Evolutionary conservation across 805 yeast genomes (phyloP).

Genomic region (Ogataea zsoltii): DNA sequence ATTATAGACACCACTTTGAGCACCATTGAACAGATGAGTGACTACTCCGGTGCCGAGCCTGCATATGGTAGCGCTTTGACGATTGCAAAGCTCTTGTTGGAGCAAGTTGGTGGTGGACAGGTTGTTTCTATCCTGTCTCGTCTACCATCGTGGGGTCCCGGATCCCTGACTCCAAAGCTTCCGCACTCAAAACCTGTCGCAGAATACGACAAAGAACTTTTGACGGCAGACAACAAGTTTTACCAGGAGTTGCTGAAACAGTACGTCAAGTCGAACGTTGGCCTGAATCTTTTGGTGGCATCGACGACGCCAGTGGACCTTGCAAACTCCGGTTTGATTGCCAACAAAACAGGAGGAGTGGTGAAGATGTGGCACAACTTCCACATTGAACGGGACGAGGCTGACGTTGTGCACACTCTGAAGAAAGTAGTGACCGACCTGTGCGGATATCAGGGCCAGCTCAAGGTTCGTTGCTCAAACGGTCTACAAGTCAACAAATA

Average conservation of each 20-base stretch:
- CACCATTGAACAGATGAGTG: slow-evolving; percentile 51
- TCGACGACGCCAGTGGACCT: slow-evolving; percentile 65
- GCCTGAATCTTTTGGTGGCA: slow-evolving; percentile 74
- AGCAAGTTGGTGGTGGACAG: slow-evolving; percentile 78
- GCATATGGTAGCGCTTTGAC: slow-evolving; percentile 79
- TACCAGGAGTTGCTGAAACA: slow-evolving; percentile 62
- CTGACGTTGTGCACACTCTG: slow-evolving; percentile 58
- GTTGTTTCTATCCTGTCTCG: slow-evolving; percentile 66
- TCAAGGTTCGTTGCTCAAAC: slow-evolving; percentile 83
- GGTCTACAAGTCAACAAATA: slow-evolving; percentile 82
- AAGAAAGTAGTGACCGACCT: slow-evolving; percentile 50
- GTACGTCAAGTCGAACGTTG: slow-evolving; percentile 58
- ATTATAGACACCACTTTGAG: slow-evolving; percentile 69
- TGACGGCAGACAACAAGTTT: slow-evolving; percentile 60
- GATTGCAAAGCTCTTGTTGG: slow-evolving; percentile 63
- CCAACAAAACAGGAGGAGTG: slow-evolving; percentile 69
- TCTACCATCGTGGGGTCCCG: slow-evolving; percentile 82
- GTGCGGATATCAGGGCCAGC: slow-evolving; percentile 75
- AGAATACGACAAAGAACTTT: slow-evolving; percentile 46
- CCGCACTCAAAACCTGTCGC: slow-evolving; percentile 36
- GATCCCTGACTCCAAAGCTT: slow-evolving; percentile 53
- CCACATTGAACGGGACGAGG: slow-evolving; percentile 66
- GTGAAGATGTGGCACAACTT: slow-evolving; percentile 68
- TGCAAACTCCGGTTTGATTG: slow-evolving; percentile 67
- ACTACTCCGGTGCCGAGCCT: slow-evolving; percentile 53